Base-by-base conservation (phyloP, 2,329 filamentous ascomycete genomes). In the Apiospora pterosperma region DNA sequence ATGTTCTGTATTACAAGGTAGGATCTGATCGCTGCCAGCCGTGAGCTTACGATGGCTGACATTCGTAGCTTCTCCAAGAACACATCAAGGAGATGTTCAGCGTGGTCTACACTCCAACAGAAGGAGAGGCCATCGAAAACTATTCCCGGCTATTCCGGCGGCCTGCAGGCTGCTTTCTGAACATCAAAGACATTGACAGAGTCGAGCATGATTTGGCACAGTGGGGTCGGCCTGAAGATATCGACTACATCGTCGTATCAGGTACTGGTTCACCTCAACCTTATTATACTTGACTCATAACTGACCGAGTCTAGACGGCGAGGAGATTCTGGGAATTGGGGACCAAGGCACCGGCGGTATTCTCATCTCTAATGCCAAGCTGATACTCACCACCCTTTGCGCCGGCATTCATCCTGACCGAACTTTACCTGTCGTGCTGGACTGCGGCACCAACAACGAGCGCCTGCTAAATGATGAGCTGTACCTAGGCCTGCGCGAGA, bases 51-150 rank as follows among this genome's bases (percentile, higher is more conserved):
- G 12, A 11, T 34, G 28, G 4, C 28, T 55, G 16, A 55, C 48
- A 34, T 21, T 21, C 28, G 16, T n/a, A 44, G 85, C 83, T 96
- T 11, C 82, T 96, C 8, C 85, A 92, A 74, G 87, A 91, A 5
- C 90, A 97, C 71, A 78, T 97, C 23, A 89, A 91, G 68, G 92
- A 97, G 73, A 96, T 97, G 91, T 94, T 96, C 73, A 88, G 90
- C 44, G 81, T 97, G n/a, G 92, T 97, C 34, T 97, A 97, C 73
- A 97, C 93, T 0, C 93, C 93, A 0, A 97, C 93, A 0, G 93
- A 97, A 77, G 92, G 92, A 10, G 92, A 96, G 44, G 93, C 93
- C 0, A 97, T 97, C 61, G 87, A 92, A 69, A 91, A 94, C 68
- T 97, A 92, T 73, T 96, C 92, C 0, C 80, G 89, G 0, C 76